A percentile compares a stretch with the other conserved stretches of the same genome.
These are phyloP conservation scores for Takashimella koratensis DNA, from an alignment of 1,284 basidiomycete genomes.

Conservation along the genomic window DNA sequence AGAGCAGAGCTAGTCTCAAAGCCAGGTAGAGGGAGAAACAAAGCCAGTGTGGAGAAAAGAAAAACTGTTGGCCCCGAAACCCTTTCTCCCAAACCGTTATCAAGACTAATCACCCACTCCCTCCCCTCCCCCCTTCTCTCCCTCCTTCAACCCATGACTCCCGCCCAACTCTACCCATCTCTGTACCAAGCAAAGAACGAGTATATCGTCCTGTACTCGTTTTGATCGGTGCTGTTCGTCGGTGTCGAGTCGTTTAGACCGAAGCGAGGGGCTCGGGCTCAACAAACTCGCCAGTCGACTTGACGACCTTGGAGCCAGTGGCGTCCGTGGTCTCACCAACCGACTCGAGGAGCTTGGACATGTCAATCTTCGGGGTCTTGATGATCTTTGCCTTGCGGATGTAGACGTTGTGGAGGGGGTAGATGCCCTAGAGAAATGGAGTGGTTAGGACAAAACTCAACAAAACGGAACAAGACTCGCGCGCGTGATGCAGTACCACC, in stretches of 20 bases:
- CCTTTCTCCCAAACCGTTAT: too few relatives aligned
- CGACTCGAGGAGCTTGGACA: slow-evolving; percentile 89
- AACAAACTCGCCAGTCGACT: slow-evolving; percentile 46
- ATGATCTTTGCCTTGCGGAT: slow-evolving; percentile 95
- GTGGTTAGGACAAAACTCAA: neutral
- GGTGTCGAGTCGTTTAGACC: too few relatives aligned
- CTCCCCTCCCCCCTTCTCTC: too few relatives aligned
- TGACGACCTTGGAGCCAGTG: slow-evolving; percentile 46
- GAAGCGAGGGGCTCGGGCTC: slow-evolving; percentile 50
- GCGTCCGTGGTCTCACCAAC: slow-evolving; percentile 89
- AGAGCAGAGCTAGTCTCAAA: too few relatives aligned
- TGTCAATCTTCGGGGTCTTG: slow-evolving; percentile 95
- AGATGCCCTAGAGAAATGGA: slow-evolving; percentile 68
- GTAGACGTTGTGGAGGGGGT: slow-evolving; percentile 97
- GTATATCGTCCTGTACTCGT: too few relatives aligned
- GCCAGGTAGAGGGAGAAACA: neutral
- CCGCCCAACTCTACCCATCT: slow-evolving; percentile 13
- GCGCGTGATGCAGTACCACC: neutral
- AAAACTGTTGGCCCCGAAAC: too few relatives aligned
- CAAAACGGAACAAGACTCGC: neutral
- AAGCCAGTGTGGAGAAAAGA: neutral
- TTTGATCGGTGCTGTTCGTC: too few relatives aligned
- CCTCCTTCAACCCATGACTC: too few relatives aligned
- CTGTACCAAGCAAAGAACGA: slow-evolving; percentile 7
- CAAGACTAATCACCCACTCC: too few relatives aligned